Percentiles rank a stretch among this genome's conserved stretches.
These are phyloP conservation scores for Cytospora chrysosperma DNA, from an alignment of 2,329 filamentous ascomycete species.

Conservation along the genomic window DNA sequence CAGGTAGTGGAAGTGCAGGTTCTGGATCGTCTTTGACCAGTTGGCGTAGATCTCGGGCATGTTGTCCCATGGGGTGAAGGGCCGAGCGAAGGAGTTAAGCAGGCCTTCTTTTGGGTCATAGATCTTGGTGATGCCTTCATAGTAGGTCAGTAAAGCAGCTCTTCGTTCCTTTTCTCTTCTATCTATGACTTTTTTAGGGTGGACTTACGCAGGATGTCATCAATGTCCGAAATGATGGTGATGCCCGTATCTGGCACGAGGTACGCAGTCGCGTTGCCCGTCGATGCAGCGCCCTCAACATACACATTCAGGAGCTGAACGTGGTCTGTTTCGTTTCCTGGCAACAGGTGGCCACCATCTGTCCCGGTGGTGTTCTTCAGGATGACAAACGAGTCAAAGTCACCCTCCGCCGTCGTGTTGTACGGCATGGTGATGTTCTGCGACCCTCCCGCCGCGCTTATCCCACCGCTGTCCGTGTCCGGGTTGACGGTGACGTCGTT, in stretches of 20 bases:
- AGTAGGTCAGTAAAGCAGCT: background rate
- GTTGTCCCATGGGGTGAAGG: slow-evolving; percentile 72
- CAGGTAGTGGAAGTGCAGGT: slow-evolving; percentile 78
- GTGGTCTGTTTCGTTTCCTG: slow-evolving; percentile 62
- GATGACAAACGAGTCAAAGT: slow-evolving; percentile 70
- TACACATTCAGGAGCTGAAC: slow-evolving; percentile 71
- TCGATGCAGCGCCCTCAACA: slow-evolving; percentile 56
- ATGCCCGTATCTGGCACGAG: slow-evolving; percentile 69
- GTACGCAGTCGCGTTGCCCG: slow-evolving; percentile 74
- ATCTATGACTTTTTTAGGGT: too few relatives aligned
- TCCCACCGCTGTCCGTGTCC: slow-evolving; percentile 53
- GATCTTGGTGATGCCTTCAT: slow-evolving; percentile 65
- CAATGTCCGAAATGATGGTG: slow-evolving; percentile 75
- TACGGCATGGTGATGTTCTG: slow-evolving; percentile 65
- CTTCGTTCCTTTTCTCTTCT: background rate
- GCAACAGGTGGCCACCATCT: slow-evolving; percentile 48
- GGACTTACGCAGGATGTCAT: slow-evolving; percentile 68
- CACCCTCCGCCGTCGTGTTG: slow-evolving; percentile 64
- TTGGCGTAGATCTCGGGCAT: slow-evolving; percentile 79
- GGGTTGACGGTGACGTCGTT: slow-evolving; percentile 47
- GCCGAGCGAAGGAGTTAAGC: slow-evolving; percentile 71
- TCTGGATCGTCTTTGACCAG: slow-evolving; percentile 64
- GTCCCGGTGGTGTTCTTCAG: slow-evolving; percentile 58
- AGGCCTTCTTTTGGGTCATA: slow-evolving; percentile 73
- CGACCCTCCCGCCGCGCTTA: slow-evolving; percentile 54